Conservation (phyloP, 2,329 filamentous ascomycete genomes). For the Paramyrothecium roridum region DNA sequence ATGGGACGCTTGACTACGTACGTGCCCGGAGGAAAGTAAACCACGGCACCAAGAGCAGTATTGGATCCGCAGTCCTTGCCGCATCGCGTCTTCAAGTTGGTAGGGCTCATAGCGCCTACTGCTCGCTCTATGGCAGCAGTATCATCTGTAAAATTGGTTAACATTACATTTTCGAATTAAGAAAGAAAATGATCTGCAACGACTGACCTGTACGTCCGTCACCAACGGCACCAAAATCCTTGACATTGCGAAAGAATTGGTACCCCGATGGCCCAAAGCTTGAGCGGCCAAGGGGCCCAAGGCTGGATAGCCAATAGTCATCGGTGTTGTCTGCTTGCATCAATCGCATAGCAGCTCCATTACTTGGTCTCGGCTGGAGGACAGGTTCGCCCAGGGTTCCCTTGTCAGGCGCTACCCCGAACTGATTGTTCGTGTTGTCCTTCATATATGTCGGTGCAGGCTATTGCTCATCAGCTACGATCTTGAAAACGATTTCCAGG, state of each 20-base stretch:
- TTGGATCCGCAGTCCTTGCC: conserved; percentile 73
- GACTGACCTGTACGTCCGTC: conserved; percentile 32
- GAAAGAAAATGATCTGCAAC: too few relatives aligned
- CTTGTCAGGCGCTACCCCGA: neutral
- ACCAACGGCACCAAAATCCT: conserved; percentile 66
- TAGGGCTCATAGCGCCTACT: conserved; percentile 21
- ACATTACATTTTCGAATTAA: too few relatives aligned
- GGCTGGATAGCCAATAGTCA: neutral
- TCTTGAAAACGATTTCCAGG: too few relatives aligned
- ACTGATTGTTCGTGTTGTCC: neutral
- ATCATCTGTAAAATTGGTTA: conserved; percentile 59
- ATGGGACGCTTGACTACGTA: conserved; percentile 75
- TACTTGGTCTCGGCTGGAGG: neutral
- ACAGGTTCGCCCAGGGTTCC: neutral
- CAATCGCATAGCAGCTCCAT: neutral
- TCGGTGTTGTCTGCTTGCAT: neutral
- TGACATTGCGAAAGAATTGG: conserved; percentile 70
- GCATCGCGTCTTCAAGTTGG: conserved; percentile 67
- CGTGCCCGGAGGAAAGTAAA: conserved; percentile 83
- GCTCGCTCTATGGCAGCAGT: conserved; percentile 79
- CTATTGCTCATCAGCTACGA: too few relatives aligned
- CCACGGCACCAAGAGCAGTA: conserved; percentile 72
- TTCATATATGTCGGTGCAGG: neutral
- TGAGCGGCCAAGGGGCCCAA: conserved; percentile 48
- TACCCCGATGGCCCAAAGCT: conserved; percentile 42